Evolutionary conservation across 2,329 filamentous ascomycete species (phyloP).

Genomic region (Metarhizium sp.): DNA sequence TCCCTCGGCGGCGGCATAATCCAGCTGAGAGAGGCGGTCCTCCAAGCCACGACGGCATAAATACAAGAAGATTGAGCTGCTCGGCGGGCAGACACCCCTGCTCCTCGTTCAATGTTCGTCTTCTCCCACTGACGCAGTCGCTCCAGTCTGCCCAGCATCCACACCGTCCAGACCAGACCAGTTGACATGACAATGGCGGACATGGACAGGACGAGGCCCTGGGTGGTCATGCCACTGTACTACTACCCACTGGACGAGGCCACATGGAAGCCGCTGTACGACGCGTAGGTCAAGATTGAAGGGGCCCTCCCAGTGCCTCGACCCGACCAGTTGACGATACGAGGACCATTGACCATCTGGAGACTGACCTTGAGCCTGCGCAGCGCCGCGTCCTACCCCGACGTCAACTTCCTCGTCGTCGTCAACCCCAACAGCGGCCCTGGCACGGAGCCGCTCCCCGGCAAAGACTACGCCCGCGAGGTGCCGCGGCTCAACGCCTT

Average conservation of each 20-base stretch:
- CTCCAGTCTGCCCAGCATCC: neutral
- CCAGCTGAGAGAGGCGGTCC: too few relatives aligned
- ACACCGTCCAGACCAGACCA: neutral
- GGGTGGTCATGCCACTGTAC: neutral
- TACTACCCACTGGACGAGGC: neutral
- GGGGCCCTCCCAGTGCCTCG: too few relatives aligned
- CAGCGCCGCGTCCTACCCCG: neutral
- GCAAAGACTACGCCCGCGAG: neutral
- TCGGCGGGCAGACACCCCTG: neutral
- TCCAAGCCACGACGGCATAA: too few relatives aligned
- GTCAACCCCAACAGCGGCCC: neutral
- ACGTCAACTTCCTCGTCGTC: neutral
- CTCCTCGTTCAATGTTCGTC: too few relatives aligned
- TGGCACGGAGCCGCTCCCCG: neutral
- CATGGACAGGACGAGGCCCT: neutral
- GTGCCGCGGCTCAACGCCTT: neutral
- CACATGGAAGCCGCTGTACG: neutral
- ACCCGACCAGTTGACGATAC: too few relatives aligned
- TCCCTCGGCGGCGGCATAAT: too few relatives aligned
- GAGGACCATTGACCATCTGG: too few relatives aligned
- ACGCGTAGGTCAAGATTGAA: neutral
- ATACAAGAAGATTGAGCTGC: too few relatives aligned
- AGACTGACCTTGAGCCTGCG: neutral
- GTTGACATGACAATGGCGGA: too few relatives aligned
- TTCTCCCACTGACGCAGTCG: neutral